Base-by-base conservation (phyloP, 495 filamentous ascomycete species). In the Bacidia rubella region DNA sequence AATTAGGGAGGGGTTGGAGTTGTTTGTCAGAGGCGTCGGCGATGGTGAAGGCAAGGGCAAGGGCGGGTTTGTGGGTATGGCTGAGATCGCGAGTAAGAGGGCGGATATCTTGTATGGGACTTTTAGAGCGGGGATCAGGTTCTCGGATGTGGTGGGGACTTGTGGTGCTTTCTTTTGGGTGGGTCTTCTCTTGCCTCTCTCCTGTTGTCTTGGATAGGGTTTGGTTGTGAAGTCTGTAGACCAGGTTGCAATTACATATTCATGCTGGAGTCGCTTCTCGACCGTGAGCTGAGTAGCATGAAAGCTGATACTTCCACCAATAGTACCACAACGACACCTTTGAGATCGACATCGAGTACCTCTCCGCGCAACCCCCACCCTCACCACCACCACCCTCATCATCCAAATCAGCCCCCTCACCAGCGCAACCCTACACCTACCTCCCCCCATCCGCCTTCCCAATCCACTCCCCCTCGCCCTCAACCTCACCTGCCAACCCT, bases 81-180 rank as follows among this genome's bases (percentile, higher is more conserved):
- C 77, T 0, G 81, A 89, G 63, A 61, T 85, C 39, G 74, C 74
- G 27, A 75, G 77, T 23, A 56, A 62, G 3, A 65, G 80, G 26
- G 51, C 62, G n/a, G 80, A 88, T 60, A 66, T 84, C 60, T 59
- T 72, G 9, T 83, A 74, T 57, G 85, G 85, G 1, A 80, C 73
- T 46, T 87, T 82, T 56, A 68, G 85, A 11, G 76, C 79, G 2
- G 74, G 73, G 27, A 79, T 87, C 64, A 83, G 78, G 66, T 57
- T 80, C 38, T 74, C 80, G 1, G 59, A 59, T 51, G 58, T 74
- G 3, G 58, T 67, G 23, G 85, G 85, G 12, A 87, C 85, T 9
- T 89, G 85, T 64, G 78, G 72, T 20, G 82, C 85, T 15, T 87
- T 87, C 62, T 89, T 87, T 62, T 88, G 82, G 80, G 80, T 87